A percentile compares a stretch with the other conserved stretches of the same genome.
phyloP scores from a whole-genome alignment of 805 yeast genomes.

The Wickerhamomyces ciferrii region DNA sequence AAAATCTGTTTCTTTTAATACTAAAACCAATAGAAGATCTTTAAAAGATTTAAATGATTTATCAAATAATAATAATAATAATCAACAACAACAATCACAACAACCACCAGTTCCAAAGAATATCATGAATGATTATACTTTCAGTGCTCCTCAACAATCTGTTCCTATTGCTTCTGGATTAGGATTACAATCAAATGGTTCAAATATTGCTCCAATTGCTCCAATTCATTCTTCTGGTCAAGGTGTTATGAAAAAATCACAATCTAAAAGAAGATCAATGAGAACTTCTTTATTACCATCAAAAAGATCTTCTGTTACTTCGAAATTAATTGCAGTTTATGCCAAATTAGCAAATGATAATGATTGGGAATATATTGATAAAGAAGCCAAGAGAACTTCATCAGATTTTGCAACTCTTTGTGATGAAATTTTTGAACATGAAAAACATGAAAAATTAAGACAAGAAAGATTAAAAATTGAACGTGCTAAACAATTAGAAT shows the following conservation, averaged over 20 bases:
- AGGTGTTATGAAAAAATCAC: neutral
- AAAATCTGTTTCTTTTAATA: slow-evolving; percentile 42
- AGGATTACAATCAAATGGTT: neutral
- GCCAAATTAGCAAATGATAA: slow-evolving; percentile 59
- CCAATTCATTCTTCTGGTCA: slow-evolving; percentile 17
- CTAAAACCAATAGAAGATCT: slow-evolving; percentile 18
- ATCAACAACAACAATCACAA: too few species aligned
- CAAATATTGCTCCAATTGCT: slow-evolving; percentile 8
- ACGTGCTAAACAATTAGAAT: slow-evolving; percentile 43
- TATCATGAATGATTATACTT: slow-evolving; percentile 6
- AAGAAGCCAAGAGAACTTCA: slow-evolving; percentile 70
- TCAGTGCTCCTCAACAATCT: too few species aligned
- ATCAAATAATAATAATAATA: slow-evolving; percentile 1
- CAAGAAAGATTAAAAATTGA: slow-evolving; percentile 31
- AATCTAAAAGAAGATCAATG: slow-evolving; percentile 20
- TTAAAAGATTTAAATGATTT: slow-evolving; percentile 18
- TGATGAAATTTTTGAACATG: slow-evolving; percentile 73
- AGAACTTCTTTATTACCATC: slow-evolving; percentile 34
- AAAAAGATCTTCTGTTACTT: slow-evolving; percentile 67
- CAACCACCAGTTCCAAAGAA: slow-evolving; percentile 11
- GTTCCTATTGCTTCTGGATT: slow-evolving; percentile 8
- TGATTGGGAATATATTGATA: slow-evolving; percentile 66
- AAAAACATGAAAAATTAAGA: slow-evolving; percentile 54
- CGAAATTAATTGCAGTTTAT: slow-evolving; percentile 65
- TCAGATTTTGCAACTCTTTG: slow-evolving; percentile 74